Evolutionary conservation across 2,329 filamentous ascomycete species (phyloP).

Genomic region (Penicillium sp.): DNA sequence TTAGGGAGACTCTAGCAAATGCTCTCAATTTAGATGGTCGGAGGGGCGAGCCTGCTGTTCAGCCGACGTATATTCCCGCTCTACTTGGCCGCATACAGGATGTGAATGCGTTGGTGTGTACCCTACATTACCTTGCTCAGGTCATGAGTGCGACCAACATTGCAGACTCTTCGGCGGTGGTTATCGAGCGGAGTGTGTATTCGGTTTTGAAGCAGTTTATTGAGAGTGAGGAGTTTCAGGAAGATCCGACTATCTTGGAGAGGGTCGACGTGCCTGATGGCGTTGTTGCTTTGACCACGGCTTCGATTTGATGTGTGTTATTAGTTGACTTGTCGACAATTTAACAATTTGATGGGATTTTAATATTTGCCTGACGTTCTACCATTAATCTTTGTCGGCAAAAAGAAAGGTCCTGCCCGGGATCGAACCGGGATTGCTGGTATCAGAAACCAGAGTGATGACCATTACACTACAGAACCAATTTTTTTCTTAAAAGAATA

Average conservation of each 20-base stretch:
- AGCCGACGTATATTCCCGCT: conserved; percentile 19
- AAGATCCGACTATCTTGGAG: conserved; percentile 15
- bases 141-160: conserved; percentile 8
- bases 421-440: no score
- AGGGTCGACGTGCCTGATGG: conserved; percentile 12
- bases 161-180: conserved; percentile 9
- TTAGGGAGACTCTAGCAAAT: conserved; percentile 1
- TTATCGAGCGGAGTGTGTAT: conserved; percentile 18
- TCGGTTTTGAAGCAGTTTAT: conserved; percentile 12
- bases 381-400: no score
- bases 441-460: no score
- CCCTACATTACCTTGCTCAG: conserved; percentile 11
- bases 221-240: conserved; percentile 10
- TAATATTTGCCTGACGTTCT: not conserved
- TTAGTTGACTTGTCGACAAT: not conserved
- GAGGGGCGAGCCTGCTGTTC: conserved; percentile 14
- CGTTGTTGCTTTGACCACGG: conserved; percentile 4
- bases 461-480: no score
- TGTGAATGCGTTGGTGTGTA: not conserved
- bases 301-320: not conserved
- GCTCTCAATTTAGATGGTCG: conserved; percentile 15
- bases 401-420: no score
- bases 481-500: no score
- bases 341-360: not conserved
- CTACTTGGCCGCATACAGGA: conserved; percentile 9